phyloP scores from a whole-genome alignment of 495 filamentous ascomycete species.

The Amniculicola lignicola region DNA sequence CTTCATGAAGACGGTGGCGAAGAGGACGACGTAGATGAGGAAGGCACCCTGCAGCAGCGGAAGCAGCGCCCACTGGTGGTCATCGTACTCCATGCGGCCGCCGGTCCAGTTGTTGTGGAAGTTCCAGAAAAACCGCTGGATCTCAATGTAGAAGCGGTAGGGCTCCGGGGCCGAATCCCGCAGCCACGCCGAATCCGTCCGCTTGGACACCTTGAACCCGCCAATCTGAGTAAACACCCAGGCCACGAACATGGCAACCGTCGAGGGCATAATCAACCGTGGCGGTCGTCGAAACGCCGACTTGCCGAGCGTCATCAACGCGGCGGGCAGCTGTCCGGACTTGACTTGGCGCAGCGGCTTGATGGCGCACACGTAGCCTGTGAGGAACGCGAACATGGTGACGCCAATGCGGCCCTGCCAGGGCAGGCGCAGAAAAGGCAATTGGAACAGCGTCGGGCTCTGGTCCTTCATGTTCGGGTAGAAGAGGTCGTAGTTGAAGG shows the following conservation, averaged over 20 bases:
- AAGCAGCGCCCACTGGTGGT: slow-evolving; percentile 65
- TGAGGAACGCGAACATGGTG: slow-evolving; percentile 64
- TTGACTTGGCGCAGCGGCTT: slow-evolving; percentile 61
- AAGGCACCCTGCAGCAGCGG: slow-evolving; percentile 61
- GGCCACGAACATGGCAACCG: slow-evolving; percentile 56
- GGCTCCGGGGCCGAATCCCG: slow-evolving; percentile 16
- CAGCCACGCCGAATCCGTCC: slow-evolving; percentile 59
- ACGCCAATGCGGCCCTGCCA: slow-evolving; percentile 63
- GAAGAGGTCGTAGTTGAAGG: slow-evolving; percentile 59
- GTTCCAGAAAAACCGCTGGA: slow-evolving; percentile 44
- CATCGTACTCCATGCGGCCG: slow-evolving; percentile 59
- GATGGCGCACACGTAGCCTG: slow-evolving; percentile 65
- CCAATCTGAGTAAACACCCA: slow-evolving; percentile 55
- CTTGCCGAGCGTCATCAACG: slow-evolving; percentile 56
- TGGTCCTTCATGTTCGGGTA: slow-evolving; percentile 48
- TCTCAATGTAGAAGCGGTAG: slow-evolving; percentile 51
- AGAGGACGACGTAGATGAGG: slow-evolving; percentile 56
- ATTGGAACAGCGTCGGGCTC: slow-evolving; percentile 56
- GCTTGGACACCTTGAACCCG: slow-evolving; percentile 56
- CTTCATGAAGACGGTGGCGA: slow-evolving; percentile 56
- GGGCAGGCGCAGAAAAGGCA: slow-evolving; percentile 59
- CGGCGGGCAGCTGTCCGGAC: slow-evolving; percentile 52
- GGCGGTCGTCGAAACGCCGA: slow-evolving; percentile 64
- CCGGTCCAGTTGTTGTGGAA: slow-evolving; percentile 57
- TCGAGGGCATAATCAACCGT: slow-evolving; percentile 59